Conservation (phyloP, 2,329 filamentous ascomycete genomes). For the Penicillium brevicompactum region DNA sequence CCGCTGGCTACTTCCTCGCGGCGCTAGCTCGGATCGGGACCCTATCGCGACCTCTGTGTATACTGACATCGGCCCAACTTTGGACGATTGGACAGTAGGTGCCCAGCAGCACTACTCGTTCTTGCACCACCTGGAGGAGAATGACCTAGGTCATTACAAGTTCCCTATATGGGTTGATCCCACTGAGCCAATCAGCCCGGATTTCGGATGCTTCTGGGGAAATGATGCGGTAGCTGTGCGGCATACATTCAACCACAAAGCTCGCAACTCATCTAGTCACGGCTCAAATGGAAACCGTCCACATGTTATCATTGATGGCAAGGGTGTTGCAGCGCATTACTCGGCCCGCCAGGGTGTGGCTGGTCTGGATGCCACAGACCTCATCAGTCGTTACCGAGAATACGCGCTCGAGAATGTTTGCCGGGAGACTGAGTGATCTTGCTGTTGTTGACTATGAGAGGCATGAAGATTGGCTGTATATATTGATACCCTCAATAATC, state of each 20-base stretch:
- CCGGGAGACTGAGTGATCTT: conserved; percentile 14
- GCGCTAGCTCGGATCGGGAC: conserved; percentile 41
- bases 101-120: conserved; percentile 49
- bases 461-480: not conserved
- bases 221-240: conserved; percentile 53
- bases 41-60: conserved; percentile 55
- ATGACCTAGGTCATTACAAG: conserved; percentile 50
- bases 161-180: conserved; percentile 52
- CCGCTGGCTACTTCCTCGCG: conserved; percentile 53
- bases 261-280: conserved; percentile 42
- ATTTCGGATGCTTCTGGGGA: conserved; percentile 59
- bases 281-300: conserved; percentile 29
- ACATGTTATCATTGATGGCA: conserved; percentile 55
- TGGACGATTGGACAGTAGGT: conserved; percentile 54
- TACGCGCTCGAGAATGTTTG: conserved; percentile 59
- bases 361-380: conserved; percentile 54
- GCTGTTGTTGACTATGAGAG: not conserved
- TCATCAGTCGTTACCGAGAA: conserved; percentile 55
- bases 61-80: conserved; percentile 46
- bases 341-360: conserved; percentile 48
- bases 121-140: conserved; percentile 54
- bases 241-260: conserved; percentile 44
- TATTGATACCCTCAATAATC: not conserved
- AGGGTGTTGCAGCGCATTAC: conserved; percentile 58
- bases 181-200: conserved; percentile 55